phyloP scores from a whole-genome alignment of 495 filamentous ascomycete species.

The Penicillium cinerascens region DNA sequence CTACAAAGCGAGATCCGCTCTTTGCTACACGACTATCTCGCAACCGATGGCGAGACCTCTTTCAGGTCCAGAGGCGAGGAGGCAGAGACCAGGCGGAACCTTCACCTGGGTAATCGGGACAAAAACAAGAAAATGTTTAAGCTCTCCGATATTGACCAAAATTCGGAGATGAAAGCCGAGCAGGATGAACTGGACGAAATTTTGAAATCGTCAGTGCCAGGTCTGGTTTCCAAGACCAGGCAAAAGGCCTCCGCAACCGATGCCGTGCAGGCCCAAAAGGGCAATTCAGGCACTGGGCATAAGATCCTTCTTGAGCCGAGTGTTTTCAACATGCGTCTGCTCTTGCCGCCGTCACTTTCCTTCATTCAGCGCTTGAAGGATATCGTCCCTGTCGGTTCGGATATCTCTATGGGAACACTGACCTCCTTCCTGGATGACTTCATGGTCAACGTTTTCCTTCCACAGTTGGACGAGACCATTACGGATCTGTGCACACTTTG shows the following conservation, averaged over 20 bases:
- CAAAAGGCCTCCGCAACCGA: constrained; percentile 36
- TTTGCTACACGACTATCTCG: constrained; percentile 92
- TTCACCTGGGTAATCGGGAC: constrained; percentile 61
- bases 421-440: constrained; percentile 98
- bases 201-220: constrained; percentile 84
- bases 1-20: constrained; percentile 87
- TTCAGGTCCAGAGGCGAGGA: constrained; percentile 47
- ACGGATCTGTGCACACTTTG: constrained; percentile 79
- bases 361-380: constrained; percentile 90
- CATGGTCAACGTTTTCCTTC: constrained; percentile 95
- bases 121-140: constrained; percentile 82
- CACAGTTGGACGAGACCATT: constrained; percentile 92
- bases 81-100: constrained; percentile 51
- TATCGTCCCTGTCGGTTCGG: constrained; percentile 80
- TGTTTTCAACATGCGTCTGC: constrained; percentile 94
- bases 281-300: constrained; percentile 63
- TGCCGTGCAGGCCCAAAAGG: constrained; percentile 32
- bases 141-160: constrained; percentile 75
- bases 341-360: constrained; percentile 87
- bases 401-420: constrained; percentile 79
- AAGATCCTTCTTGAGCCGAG: constrained; percentile 91
- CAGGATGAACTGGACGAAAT: constrained; percentile 89
- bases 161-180: constrained; percentile 70
- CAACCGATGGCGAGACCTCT: constrained; percentile 75
- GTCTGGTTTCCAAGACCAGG: constrained; percentile 78